Evolutionary conservation across 257 asterid genomes (phyloP).

Genomic region (Nicotiana noctiflora): DNA sequence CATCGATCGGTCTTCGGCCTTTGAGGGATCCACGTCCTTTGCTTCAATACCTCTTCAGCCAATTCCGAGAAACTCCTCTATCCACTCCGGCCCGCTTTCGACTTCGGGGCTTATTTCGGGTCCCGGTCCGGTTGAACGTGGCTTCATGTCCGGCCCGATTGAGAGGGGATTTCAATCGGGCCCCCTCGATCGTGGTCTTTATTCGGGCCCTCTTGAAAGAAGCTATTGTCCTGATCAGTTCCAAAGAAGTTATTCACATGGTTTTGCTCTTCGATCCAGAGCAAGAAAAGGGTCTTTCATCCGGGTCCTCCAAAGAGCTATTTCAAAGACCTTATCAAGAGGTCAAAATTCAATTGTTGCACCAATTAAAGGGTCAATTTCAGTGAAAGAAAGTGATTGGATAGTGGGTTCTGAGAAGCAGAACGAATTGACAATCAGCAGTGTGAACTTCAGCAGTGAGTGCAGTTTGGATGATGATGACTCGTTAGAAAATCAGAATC

Average conservation of each 20-base stretch:
- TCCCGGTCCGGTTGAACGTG: slow-evolving; percentile 72
- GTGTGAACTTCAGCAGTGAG: slow-evolving; percentile 72
- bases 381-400: slow-evolving; percentile 63
- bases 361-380: slow-evolving; percentile 61
- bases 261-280: slow-evolving; percentile 55
- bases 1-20: slow-evolving; percentile 68
- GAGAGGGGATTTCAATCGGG: slow-evolving; percentile 79
- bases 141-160: slow-evolving; percentile 81
- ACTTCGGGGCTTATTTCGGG: slow-evolving; percentile 36
- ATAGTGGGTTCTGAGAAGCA: slow-evolving; percentile 54
- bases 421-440: slow-evolving; percentile 61
- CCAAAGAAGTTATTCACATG: slow-evolving; percentile 77
- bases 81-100: slow-evolving; percentile 55
- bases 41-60: slow-evolving; percentile 85
- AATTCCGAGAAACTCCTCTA: slow-evolving; percentile 51
- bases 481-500: slow-evolving; percentile 49
- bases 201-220: slow-evolving; percentile 73
- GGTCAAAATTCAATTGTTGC: slow-evolving; percentile 91
- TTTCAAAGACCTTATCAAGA: slow-evolving; percentile 56
- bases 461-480: slow-evolving; percentile 72
- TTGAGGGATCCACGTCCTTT: slow-evolving; percentile 84
- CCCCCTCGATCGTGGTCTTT: slow-evolving; percentile 63
- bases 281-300: slow-evolving; percentile 52
- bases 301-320: slow-evolving; percentile 59
- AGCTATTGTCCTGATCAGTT: slow-evolving; percentile 49